Percentiles rank a stretch among this genome's conserved stretches.
Evolutionary conservation across 192 early-diverging fungal genomes (phyloP).

Genomic region (Entomortierella beljakovae): DNA sequence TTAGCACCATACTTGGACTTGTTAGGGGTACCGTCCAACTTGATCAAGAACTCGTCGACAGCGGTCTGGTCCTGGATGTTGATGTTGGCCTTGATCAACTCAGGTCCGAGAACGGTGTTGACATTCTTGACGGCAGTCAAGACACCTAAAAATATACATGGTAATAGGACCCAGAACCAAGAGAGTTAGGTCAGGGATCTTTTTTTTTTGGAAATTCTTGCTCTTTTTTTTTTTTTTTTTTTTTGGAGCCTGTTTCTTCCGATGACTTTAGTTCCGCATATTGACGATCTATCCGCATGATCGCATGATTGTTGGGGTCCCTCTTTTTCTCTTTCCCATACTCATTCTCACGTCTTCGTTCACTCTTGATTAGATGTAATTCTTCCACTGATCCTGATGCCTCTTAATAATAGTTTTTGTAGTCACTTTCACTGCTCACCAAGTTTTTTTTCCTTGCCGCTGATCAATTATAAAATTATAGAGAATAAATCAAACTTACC

Average conservation of each 20-base stretch:
- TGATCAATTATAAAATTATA: background rate
- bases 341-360: no score
- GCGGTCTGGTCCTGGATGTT: background rate
- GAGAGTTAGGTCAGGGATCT: background rate
- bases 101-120: background rate
- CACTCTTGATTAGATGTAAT: no score
- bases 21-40: background rate
- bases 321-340: background rate
- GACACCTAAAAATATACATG: background rate
- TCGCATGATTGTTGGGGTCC: background rate
- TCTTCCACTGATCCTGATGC: background rate
- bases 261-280: slow-evolving; percentile 5
- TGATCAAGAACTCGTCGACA: background rate
- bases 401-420: background rate
- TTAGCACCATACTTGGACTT: background rate
- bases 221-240: slow-evolving; percentile 7
- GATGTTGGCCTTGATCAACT: slow-evolving; percentile 1
- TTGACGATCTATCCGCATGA: background rate
- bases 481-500: slow-evolving; percentile 62
- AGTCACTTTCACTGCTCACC: background rate
- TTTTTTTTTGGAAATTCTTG: background rate
- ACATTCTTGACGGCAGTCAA: background rate
- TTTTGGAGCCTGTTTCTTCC: slow-evolving; percentile 22
- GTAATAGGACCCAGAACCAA: background rate
- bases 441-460: no score